phyloP scores from a whole-genome alignment of 2,329 filamentous ascomycete species.

The Fusarium papillatum region DNA sequence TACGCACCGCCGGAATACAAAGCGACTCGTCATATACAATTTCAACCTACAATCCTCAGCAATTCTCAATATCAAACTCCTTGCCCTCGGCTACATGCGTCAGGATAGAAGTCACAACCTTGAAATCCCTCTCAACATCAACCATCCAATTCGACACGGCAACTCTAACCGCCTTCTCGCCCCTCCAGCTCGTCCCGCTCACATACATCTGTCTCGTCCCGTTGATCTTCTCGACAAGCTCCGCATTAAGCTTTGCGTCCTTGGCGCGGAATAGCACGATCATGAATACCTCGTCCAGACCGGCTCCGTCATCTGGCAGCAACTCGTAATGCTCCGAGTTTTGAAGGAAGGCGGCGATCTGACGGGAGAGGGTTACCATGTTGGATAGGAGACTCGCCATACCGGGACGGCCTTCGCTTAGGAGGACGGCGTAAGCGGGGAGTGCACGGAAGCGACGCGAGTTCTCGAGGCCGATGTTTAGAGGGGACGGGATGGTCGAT shows the following conservation, averaged over 20 bases:
- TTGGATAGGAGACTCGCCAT: conserved; percentile 77
- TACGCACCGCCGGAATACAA: background rate
- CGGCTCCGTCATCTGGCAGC: conserved; percentile 65
- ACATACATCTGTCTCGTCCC: conserved; percentile 82
- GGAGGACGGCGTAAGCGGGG: conserved; percentile 87
- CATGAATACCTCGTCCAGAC: conserved; percentile 68
- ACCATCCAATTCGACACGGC: conserved; percentile 90
- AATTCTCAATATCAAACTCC: conserved; percentile 43
- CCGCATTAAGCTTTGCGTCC: conserved; percentile 71
- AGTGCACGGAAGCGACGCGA: conserved; percentile 91
- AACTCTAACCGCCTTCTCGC: conserved; percentile 81
- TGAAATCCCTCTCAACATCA: conserved; percentile 75
- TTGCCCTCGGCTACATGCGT: conserved; percentile 57
- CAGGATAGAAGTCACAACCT: conserved; percentile 75
- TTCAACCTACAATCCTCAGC: background rate
- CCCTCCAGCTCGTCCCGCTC: conserved; percentile 84
- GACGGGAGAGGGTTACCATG: conserved; percentile 80
- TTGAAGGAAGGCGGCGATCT: conserved; percentile 74
- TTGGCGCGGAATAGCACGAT: conserved; percentile 84
- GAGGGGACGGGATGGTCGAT: conserved; percentile 77
- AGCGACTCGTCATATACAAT: background rate
- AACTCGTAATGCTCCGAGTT: conserved; percentile 75
- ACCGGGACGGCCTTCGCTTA: conserved; percentile 79
- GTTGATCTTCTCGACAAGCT: conserved; percentile 82
- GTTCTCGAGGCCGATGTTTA: conserved; percentile 92